These are phyloP conservation scores for Fusarium paranaense DNA, from an alignment of 2,329 filamentous ascomycete species.

Conservation along the genomic window DNA sequence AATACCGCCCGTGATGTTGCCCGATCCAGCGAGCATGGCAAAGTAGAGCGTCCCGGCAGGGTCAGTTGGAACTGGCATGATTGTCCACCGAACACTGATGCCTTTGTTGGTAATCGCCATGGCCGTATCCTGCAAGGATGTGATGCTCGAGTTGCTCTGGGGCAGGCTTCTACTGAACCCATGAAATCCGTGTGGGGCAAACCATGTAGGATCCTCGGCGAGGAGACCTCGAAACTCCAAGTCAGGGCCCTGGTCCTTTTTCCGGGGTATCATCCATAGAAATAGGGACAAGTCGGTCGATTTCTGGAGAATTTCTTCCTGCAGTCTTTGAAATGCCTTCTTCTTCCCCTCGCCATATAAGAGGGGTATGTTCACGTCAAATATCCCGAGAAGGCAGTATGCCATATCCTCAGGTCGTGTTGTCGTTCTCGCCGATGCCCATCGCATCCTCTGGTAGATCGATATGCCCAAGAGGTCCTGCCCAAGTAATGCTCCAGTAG, in stretches of 20 bases:
- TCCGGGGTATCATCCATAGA: neutral
- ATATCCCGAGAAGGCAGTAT: neutral
- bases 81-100: neutral
- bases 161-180: neutral
- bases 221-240: neutral
- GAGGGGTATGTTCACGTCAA: neutral
- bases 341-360: neutral
- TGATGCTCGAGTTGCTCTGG: neutral
- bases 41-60: neutral
- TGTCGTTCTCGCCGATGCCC: neutral
- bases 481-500: neutral
- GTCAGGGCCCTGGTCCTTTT: neutral
- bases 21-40: neutral
- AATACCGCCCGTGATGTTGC: neutral
- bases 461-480: neutral
- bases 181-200: neutral
- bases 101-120: neutral
- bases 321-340: neutral
- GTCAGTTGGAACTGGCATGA: neutral
- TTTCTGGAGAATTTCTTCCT: neutral
- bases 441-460: neutral
- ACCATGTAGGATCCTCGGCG: neutral
- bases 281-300: neutral
- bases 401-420: neutral
- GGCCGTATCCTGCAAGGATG: neutral